Conservation (phyloP, 495 filamentous ascomycete genomes). For the Physcia stellaris region DNA sequence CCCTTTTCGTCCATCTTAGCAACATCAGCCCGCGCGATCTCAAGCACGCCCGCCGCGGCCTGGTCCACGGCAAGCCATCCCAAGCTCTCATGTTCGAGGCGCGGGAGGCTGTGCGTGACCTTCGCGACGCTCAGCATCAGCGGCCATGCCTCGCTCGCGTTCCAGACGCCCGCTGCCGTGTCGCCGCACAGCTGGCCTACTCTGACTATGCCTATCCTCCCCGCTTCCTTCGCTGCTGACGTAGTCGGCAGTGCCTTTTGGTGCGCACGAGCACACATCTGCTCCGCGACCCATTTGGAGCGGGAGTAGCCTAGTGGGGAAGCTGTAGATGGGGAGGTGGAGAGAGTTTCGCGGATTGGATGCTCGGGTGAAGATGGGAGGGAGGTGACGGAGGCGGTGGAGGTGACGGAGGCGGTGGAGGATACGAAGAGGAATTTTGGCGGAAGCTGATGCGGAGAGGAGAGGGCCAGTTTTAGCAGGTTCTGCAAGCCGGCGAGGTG, state of each 20-base stretch:
- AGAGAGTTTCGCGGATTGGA: slow-evolving; percentile 34
- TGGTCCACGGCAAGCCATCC: slow-evolving; percentile 47
- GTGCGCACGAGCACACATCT: slow-evolving; percentile 26
- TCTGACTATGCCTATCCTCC: slow-evolving; percentile 29
- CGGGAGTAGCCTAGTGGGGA: slow-evolving; percentile 45
- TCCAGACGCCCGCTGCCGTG: slow-evolving; percentile 42
- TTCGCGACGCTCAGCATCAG: slow-evolving; percentile 37
- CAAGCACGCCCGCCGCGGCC: slow-evolving; percentile 33
- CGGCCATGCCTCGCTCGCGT: slow-evolving; percentile 48
- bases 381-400: slow-evolving; percentile 15
- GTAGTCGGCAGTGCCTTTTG: not conserved
- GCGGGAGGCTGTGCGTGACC: slow-evolving; percentile 36
- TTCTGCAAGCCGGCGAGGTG: slow-evolving; percentile 41
- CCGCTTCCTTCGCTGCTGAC: slow-evolving; percentile 13
- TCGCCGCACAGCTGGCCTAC: slow-evolving; percentile 49
- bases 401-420: slow-evolving; percentile 31
- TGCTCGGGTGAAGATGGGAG: slow-evolving; percentile 8
- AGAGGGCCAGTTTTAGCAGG: slow-evolving; percentile 40
- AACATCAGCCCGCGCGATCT: slow-evolving; percentile 16
- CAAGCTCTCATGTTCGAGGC: slow-evolving; percentile 31
- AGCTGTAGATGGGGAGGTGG: slow-evolving; percentile 31
- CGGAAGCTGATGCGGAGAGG: slow-evolving; percentile 16
- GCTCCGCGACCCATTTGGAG: slow-evolving; percentile 51
- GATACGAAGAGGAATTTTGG: slow-evolving; percentile 46
- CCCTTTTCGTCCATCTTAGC: not conserved